Evolutionary conservation across 495 filamentous ascomycete genomes (phyloP).

Genomic region (Penicillium coffeae): DNA sequence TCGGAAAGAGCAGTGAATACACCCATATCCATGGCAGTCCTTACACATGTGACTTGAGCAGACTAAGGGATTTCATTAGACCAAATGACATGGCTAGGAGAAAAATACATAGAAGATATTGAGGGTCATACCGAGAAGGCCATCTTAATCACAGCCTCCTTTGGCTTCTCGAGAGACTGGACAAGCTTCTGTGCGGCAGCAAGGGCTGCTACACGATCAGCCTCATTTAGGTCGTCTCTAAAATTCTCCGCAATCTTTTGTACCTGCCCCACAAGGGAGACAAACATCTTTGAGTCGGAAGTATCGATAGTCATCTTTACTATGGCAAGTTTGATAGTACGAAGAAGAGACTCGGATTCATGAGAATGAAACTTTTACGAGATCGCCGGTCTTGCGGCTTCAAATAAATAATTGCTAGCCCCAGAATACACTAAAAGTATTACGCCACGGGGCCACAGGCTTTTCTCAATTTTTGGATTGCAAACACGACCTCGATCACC

Average conservation of each 20-base stretch:
- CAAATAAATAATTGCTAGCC: too few relatives aligned
- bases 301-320: background rate
- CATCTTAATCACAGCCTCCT: constrained; percentile 7
- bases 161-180: constrained; percentile 7
- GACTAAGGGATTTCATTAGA: constrained; percentile 3
- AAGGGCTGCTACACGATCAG: constrained; percentile 13
- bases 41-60: constrained; percentile 12
- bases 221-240: constrained; percentile 1
- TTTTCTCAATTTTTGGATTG: background rate
- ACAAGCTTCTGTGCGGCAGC: constrained; percentile 11
- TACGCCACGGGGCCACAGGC: background rate
- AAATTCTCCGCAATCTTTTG: background rate
- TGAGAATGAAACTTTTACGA: too few relatives aligned
- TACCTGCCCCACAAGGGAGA: background rate
- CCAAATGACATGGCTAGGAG: background rate
- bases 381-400: too few relatives aligned
- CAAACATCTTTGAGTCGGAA: background rate
- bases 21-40: constrained; percentile 15
- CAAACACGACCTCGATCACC: background rate
- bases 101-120: background rate
- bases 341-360: too few relatives aligned
- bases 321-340: background rate
- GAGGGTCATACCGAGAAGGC: constrained; percentile 5
- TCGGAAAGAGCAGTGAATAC: constrained; percentile 14
- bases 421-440: too few relatives aligned